Evolutionary conservation across 2,329 filamentous ascomycete genomes (phyloP), one percentile per base, ranked within the genome.

Genomic region (Celoporthe dispersa): DNA sequence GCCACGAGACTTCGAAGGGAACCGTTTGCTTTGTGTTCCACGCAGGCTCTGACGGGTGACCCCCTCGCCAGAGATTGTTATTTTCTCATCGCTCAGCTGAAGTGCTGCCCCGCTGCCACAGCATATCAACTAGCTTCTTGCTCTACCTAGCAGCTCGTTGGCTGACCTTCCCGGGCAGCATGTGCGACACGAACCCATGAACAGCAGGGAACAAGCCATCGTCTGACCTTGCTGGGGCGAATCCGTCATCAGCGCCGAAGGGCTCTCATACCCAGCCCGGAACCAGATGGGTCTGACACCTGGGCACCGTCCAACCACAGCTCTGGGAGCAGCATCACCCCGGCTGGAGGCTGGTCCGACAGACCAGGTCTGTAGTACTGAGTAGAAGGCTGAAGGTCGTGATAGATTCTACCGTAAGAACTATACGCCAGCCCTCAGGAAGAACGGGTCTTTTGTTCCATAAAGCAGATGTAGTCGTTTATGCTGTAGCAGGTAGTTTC

Each of bases 351-450:
- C 61, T 51, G 0, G 67, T 22, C 22, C 51, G 61, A 2, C 65
- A 51, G 61, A 65, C 92, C 87, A 48, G 28, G 2, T 25, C 16
- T 37, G 12, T 19, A 39, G 9, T n/a, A 37, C 16, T 22, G 22
- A 25, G 35, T 12, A 53, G 64, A 19, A 11, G 25, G 16, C 2
- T 41, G n/a, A 41, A n/a, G n/a, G 19, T 19, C 22, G 61, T 25
- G n/a, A 35, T 25, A 33, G 12, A 25, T 39, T 11, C 14, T 5
- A n/a, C 22, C 1, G 41, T 44, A 6, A 62, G 65, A 14, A 63
- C 28, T 8, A 62, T 68, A 2, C 44, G 22, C 7, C 25, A 59
- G 22, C 25, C 55, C 12, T 57, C 67, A 35, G 11, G 12, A 19
- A 28, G 37, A 33, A 68, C 44, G 28, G 44, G 3, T 31, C 60